Evolutionary conservation across 306 rosid genomes (phyloP), one percentile per base, ranked within the genome.

Genomic region (Glycine tomentella): DNA sequence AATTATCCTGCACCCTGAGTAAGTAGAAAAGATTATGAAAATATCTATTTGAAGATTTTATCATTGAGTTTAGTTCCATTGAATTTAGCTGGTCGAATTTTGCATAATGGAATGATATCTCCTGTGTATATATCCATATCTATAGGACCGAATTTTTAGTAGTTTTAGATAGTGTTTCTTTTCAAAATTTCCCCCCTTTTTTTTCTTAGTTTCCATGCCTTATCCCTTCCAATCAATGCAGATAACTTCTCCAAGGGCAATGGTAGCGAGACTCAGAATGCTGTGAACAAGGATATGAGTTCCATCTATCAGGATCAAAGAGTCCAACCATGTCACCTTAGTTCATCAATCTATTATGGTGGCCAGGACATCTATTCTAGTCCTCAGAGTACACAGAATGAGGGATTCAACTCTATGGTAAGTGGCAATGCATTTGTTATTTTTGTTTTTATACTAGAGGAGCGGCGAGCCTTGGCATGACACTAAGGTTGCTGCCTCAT

Each of bases 291-390:
- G 81, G 94, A 89, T 64, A 74, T 34, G 83, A 86, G 87, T 68
- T 79, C 81, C 64, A 69, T 88, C 33, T 95, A 85, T 80, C 81
- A 85, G 66, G 91, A 95, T 4, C 98, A 95, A 83, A 87, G 83
- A 83, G 84, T 81, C 45, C 93, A 87, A 25, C 99, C 98, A 70
- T 93, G 96, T 77, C 90, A 83, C 69, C 93, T 95, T 73, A 85
- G 97, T 69, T 95, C 97, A 67, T 95, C 99, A 57, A 89, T 95
- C 86, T 88, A 79, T 50, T 95, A 95, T 75, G 98, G 99, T 33
- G 98, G 98, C 75, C 97, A 87, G 75, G 99, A 93, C 31, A 51
- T 90, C 16, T 91, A 86, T 63, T 57, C 80, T 77, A 76, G n/a
- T 31, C 89, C 97, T 74, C 92, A 83, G 85, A 86, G 66, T 75